Percentiles rank a stretch among this genome's conserved stretches.
These are phyloP conservation scores for Fusarium praegraminearum DNA, from an alignment of 2,329 filamentous ascomycete species.

Conservation along the genomic window DNA sequence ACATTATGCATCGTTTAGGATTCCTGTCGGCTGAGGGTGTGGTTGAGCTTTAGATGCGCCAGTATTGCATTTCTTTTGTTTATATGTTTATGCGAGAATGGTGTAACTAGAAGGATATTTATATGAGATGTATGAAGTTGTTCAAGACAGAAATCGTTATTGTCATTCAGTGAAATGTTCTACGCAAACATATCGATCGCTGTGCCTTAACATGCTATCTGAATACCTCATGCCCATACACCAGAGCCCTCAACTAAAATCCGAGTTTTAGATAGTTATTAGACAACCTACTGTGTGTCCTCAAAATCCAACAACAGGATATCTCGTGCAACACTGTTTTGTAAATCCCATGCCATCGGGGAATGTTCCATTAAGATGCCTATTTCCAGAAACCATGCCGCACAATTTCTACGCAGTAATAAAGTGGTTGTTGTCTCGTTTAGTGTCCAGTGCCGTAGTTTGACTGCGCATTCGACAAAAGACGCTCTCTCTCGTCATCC, in stretches of 20 bases:
- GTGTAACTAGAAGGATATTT: no score
- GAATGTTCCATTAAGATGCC: not conserved
- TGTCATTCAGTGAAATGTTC: not conserved
- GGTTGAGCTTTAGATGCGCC: conserved; percentile 1
- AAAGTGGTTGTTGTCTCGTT: not conserved
- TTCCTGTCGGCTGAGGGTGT: not conserved
- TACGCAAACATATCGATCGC: not conserved
- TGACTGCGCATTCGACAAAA: conserved; percentile 17
- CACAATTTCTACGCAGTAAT: not conserved
- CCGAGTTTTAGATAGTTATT: not conserved
- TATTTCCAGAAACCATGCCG: no score
- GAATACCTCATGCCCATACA: not conserved
- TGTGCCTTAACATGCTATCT: not conserved
- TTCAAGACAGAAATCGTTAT: not conserved
- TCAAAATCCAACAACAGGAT: not conserved
- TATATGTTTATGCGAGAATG: not conserved
- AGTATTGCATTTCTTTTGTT: not conserved
- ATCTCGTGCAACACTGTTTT: not conserved
- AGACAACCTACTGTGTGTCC: not conserved
- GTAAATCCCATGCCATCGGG: fast-evolving
- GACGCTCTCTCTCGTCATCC: conserved; percentile 27
- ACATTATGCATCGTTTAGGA: conserved; percentile 4
- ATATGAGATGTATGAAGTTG: not conserved
- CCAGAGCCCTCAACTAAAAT: not conserved
- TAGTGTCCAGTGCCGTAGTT: conserved; percentile 16